Evolutionary conservation across 352 stramenopile species (phyloP).

Genomic region (Globisporangium barbulae): DNA sequence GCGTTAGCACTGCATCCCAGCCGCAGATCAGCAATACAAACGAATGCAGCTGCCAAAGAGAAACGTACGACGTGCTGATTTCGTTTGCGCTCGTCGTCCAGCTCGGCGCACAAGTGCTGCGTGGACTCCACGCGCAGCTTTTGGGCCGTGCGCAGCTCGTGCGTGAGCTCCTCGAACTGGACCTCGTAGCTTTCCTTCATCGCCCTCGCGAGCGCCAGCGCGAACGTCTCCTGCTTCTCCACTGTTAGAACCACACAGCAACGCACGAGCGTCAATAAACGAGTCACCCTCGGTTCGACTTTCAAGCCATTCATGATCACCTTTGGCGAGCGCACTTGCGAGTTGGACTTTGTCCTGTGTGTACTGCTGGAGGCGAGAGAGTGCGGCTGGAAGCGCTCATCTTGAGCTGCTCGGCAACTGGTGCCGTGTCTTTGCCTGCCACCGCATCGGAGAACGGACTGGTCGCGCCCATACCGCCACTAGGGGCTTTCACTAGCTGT

Average conservation of each 20-base stretch:
- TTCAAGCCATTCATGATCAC: background rate
- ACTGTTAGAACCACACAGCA: conserved; percentile 24
- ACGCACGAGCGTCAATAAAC: conserved; percentile 7
- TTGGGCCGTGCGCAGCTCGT: conserved; percentile 46
- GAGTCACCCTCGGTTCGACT: background rate
- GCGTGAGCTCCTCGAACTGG: conserved; percentile 61
- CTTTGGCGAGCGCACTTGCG: conserved; percentile 17
- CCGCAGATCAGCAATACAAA: conserved; percentile 1
- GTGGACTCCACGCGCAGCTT: conserved; percentile 37
- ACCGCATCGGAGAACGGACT: conserved; percentile 74
- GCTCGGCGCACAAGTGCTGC: conserved; percentile 43
- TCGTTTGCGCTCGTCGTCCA: conserved; percentile 46
- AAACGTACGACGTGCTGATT: conserved; percentile 37
- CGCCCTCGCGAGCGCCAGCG: conserved; percentile 45
- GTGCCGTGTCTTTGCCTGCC: conserved; percentile 49
- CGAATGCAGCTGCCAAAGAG: background rate
- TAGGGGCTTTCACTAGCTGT: conserved; percentile 9
- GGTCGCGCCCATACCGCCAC: conserved; percentile 2
- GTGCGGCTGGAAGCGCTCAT: conserved; percentile 23
- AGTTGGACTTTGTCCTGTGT: background rate
- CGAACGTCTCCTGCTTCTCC: conserved; percentile 75
- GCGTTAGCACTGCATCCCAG: conserved; percentile 1
- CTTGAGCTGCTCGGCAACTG: conserved; percentile 52
- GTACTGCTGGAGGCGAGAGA: conserved; percentile 2
- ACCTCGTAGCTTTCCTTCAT: conserved; percentile 70